Evolutionary conservation across 768 basidiomycete species (phyloP).

Genomic region (Pleurotus platypus): DNA sequence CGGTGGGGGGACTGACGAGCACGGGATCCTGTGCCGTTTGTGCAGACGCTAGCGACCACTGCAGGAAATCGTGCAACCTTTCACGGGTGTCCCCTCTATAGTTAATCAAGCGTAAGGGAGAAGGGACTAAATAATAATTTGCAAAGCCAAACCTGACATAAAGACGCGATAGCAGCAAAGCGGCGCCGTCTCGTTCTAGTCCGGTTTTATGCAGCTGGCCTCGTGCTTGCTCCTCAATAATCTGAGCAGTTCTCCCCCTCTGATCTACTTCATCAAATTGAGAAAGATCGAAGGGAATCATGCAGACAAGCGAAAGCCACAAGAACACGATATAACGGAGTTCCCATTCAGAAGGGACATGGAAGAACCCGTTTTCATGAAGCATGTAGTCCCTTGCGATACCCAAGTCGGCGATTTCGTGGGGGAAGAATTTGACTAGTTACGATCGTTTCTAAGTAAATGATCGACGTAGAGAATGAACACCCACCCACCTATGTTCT

Average conservation of each 20-base stretch:
- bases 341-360: conserved; percentile 60
- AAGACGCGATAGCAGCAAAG: conserved; percentile 73
- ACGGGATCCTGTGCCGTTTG: conserved; percentile 41
- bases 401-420: conserved; percentile 79
- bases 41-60: conserved; percentile 39
- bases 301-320: conserved; percentile 93
- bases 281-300: conserved; percentile 87
- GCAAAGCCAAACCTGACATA: too few species aligned
- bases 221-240: conserved; percentile 58
- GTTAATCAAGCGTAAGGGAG: not conserved
- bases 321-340: conserved; percentile 80
- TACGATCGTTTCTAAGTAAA: conserved; percentile 12
- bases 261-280: conserved; percentile 70
- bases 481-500: conserved; percentile 74
- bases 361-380: conserved; percentile 37
- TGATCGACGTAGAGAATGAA: conserved; percentile 8
- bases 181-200: conserved; percentile 81
- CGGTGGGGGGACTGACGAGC: conserved; percentile 34
- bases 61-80: conserved; percentile 50
- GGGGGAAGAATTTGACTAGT: conserved; percentile 90
- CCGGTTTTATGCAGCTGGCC: conserved; percentile 63
- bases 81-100: conserved; percentile 56
- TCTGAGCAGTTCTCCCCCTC: conserved; percentile 49
- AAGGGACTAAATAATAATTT: not conserved
- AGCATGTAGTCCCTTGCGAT: conserved; percentile 68